A percentile compares a stretch with the other conserved stretches of the same genome.
These are phyloP conservation scores for Pneumocystis sp. DNA, from an alignment of 1,139 yeast genomes.

Conservation along the genomic window DNA sequence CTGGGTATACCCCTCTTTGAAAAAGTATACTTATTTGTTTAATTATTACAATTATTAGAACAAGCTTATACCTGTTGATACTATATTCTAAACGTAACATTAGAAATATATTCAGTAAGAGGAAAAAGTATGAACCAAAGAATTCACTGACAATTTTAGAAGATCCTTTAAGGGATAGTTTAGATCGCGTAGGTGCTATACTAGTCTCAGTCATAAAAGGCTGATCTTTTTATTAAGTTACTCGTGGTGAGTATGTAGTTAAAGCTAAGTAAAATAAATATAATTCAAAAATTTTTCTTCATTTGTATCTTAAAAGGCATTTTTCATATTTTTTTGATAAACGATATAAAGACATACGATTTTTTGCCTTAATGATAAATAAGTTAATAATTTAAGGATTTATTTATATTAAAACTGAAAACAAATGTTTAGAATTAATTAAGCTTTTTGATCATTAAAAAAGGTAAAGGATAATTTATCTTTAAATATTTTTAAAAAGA, in stretches of 20 bases:
- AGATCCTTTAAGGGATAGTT: conserved; percentile 60
- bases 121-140: conserved; percentile 31
- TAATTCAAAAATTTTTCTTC: not conserved
- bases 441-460: too few species aligned
- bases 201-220: not conserved
- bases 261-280: not conserved
- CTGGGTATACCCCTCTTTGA: conserved; percentile 82
- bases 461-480: not conserved
- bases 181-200: conserved; percentile 30
- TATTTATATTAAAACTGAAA: too few species aligned
- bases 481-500: not conserved
- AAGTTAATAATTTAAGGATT: too few species aligned
- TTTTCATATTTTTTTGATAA: too few species aligned
- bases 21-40: conserved; percentile 62
- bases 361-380: not conserved
- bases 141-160: conserved; percentile 68
- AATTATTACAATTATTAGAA: conserved; percentile 26
- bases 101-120: not conserved
- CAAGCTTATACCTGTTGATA: conserved; percentile 9
- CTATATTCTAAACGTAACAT: not conserved
- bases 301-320: not conserved
- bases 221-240: not conserved
- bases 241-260: not conserved
- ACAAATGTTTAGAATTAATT: too few species aligned
- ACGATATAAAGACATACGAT: not conserved